Evolutionary conservation across 108 stramenopile species (phyloP), one percentile per base, ranked within the genome.

Genomic region (Fragilaria crotonensis): DNA sequence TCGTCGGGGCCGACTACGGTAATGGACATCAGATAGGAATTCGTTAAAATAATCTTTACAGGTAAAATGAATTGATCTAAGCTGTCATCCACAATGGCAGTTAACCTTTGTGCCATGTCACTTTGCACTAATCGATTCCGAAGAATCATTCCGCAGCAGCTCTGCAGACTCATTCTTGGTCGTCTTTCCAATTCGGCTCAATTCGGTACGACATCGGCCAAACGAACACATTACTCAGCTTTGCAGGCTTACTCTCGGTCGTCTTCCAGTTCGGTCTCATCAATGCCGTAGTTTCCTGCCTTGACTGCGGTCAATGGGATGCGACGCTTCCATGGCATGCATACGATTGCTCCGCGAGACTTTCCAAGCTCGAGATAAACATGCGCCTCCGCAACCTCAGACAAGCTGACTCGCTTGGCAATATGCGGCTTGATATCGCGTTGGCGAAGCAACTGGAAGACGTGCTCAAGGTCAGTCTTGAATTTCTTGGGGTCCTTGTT

Each of bases 321-420:
- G 20, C 49, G 22, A 27, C 54, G 30, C 52, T 78, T 80, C 85
- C 85, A 87, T 45, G 85, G 85, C 47, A 76, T 46, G 53, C 85
- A 87, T 2, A 87, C 81, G 47, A 87, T 65, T 23, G 69, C 68
- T 2, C 85, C 85, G 49, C 75, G 57, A 14, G 64, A 50, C 32
- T 78, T 77, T 23, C 76, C 77, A 45, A 53, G 55, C 54, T 73
- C 71, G 23, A 87, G 31, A 14, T 72, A 59, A 46, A 61, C 57
- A 36, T 87, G 85, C 21, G 76, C 73, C 54, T 73, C 70, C 4
- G 71, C 70, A 19, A 87, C 85, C 45, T 82, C 77, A 28, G 66
- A 63, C 31, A 87, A 53, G 19, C 68, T 49, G 18, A 87, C 72
- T 27, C 71, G 62, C 45, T 81, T 71, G 25, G 74, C 75, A 69